A percentile compares a stretch with the other conserved stretches of the same genome.
Evolutionary conservation across 352 stramenopile species (phyloP).

Genomic region (Phytopythium vexans): DNA sequence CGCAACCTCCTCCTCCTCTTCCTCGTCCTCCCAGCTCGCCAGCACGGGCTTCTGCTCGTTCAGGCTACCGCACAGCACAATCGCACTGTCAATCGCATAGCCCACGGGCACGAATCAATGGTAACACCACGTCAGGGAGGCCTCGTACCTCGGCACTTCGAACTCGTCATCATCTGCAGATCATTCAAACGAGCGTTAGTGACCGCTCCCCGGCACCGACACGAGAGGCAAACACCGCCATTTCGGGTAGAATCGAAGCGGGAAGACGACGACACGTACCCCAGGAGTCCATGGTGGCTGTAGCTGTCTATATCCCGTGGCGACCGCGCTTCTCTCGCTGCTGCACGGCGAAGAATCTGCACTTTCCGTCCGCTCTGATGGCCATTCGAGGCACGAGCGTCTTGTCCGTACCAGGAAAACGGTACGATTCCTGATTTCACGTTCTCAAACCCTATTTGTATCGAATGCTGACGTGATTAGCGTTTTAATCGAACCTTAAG

Average conservation of each 20-base stretch:
- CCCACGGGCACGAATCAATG: not conserved
- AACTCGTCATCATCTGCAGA: conserved; percentile 78
- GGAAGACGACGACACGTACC: conserved; percentile 29
- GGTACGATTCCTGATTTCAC: not conserved
- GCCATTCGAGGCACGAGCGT: not conserved
- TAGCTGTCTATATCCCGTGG: not conserved
- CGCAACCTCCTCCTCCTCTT: conserved; percentile 59
- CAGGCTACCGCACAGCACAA: conserved; percentile 17
- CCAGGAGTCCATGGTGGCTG: conserved; percentile 70
- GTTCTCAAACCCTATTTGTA: too few relatives aligned
- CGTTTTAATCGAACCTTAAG: too few relatives aligned
- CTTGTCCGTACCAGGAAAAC: not conserved
- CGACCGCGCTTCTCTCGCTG: too few relatives aligned
- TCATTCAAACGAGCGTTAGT: too few relatives aligned
- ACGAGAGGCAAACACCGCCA: conserved; percentile 3
- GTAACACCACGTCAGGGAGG: not conserved
- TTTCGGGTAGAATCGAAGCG: not conserved
- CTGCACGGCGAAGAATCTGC: too few relatives aligned
- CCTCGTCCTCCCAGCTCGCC: conserved; percentile 75
- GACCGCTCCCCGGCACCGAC: not conserved
- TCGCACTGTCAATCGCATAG: too few relatives aligned
- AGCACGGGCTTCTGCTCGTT: conserved; percentile 34
- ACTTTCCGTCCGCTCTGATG: not conserved
- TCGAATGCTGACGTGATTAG: too few relatives aligned
- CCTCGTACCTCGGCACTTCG: conserved; percentile 57